Evolutionary conservation across 345 rosid species (phyloP).

Genomic region (Syzygium jambos): DNA sequence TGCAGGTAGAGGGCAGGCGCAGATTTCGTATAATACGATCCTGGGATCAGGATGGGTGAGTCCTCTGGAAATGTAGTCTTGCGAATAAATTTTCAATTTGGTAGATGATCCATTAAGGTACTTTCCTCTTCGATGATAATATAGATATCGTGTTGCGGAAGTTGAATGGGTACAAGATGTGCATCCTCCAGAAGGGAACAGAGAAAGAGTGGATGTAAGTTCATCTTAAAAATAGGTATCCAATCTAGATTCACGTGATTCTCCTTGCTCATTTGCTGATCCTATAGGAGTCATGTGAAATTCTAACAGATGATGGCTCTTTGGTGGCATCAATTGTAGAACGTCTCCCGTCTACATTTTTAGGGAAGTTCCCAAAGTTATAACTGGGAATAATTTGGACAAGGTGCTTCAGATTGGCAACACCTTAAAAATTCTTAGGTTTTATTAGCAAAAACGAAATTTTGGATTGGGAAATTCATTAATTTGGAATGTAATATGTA

Average conservation of each 20-base stretch:
- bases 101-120: neutral
- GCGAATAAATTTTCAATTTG: neutral
- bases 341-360: neutral
- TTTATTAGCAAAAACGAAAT: neutral
- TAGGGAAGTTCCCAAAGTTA: neutral
- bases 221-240: neutral
- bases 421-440: neutral
- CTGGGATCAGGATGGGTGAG: slow-evolving; percentile 99
- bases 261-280: neutral
- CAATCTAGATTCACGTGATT: neutral
- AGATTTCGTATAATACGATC: slow-evolving; percentile 66
- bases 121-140: neutral
- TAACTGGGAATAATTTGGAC: neutral
- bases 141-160: slow-evolving; percentile 86
- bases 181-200: slow-evolving; percentile 28
- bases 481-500: neutral
- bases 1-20: slow-evolving; percentile 76
- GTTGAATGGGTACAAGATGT: slow-evolving; percentile 86
- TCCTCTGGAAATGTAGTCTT: slow-evolving; percentile 1
- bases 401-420: neutral
- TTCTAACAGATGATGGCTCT: neutral
- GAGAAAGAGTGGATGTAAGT: slow-evolving; percentile 47
- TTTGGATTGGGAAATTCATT: neutral
- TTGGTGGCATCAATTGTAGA: neutral
- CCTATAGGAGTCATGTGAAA: neutral